These are phyloP conservation scores for Candida neerlandica DNA, from an alignment of 1,139 yeast species.

Conservation along the genomic window DNA sequence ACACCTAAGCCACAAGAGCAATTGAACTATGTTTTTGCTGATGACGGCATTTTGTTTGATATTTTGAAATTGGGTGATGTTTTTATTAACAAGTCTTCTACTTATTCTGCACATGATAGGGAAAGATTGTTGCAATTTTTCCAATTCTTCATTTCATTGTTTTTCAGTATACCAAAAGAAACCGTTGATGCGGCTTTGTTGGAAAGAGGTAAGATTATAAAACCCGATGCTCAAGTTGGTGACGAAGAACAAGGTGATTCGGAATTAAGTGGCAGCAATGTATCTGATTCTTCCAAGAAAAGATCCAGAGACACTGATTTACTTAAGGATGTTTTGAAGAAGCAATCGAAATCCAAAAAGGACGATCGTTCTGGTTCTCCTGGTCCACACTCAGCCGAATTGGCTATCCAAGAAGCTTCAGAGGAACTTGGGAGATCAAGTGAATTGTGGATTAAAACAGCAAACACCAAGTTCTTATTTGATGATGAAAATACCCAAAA, in stretches of 20 bases:
- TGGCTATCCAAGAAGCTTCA: conserved; percentile 36
- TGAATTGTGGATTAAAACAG: conserved; percentile 64
- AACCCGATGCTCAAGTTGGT: conserved; percentile 15
- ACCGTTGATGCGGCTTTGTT: conserved; percentile 29
- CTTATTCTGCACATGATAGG: conserved; percentile 81
- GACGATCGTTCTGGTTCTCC: conserved; percentile 42
- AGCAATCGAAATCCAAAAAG: conserved; percentile 54
- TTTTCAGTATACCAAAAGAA: conserved; percentile 58
- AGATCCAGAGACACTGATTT: conserved; percentile 67
- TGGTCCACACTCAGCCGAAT: conserved; percentile 29
- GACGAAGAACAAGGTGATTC: conserved; percentile 16
- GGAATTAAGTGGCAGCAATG: conserved; percentile 10
- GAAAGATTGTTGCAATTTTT: conserved; percentile 75
- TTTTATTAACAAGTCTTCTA: conserved; percentile 69
- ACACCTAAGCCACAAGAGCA: conserved; percentile 87
- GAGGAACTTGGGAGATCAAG: conserved; percentile 61
- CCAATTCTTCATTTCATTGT: conserved; percentile 66
- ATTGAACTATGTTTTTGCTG: conserved; percentile 66
- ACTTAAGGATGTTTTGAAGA: conserved; percentile 73
- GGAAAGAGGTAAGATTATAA: conserved; percentile 23
- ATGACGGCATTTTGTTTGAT: conserved; percentile 72
- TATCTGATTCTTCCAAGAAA: conserved; percentile 37
- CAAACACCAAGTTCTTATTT: conserved; percentile 36
- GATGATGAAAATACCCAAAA: conserved; percentile 27
- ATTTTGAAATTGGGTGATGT: conserved; percentile 67